These are phyloP conservation scores for Helianthus tuberosus DNA, from an alignment of 129 eudicot genomes.

Conservation along the genomic window DNA sequence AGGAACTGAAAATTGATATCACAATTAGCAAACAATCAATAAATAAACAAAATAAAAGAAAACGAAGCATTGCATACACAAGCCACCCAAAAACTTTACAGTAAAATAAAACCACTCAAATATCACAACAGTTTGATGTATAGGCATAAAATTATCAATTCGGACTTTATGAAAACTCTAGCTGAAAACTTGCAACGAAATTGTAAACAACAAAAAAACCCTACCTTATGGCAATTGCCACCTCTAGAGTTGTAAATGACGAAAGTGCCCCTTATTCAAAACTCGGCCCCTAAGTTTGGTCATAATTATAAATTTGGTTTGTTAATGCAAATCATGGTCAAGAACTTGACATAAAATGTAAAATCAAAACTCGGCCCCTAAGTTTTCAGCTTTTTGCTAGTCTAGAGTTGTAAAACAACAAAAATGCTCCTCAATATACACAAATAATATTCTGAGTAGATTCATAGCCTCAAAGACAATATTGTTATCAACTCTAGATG, in stretches of 20 bases:
- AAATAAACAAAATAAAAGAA: neutral
- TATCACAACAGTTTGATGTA: neutral
- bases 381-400: neutral
- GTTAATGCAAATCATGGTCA: neutral
- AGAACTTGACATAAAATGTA: neutral
- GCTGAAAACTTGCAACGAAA: neutral
- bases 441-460: neutral
- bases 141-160: neutral
- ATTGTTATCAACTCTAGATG: neutral
- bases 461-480: neutral
- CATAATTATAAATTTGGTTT: neutral
- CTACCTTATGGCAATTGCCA: neutral
- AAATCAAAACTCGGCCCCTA: neutral
- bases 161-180: neutral
- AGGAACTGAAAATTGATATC: conserved; percentile 56
- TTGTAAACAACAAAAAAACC: neutral
- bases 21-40: neutral
- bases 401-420: conserved; percentile 3
- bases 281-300: too few species aligned
- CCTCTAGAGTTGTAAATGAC: neutral
- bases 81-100: neutral
- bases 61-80: neutral
- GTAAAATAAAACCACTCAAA: neutral
- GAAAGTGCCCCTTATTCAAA: neutral
- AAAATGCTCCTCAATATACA: neutral